Evolutionary conservation across 2,329 filamentous ascomycete genomes (phyloP).

Genomic region (Trematosphaeria pertusa): DNA sequence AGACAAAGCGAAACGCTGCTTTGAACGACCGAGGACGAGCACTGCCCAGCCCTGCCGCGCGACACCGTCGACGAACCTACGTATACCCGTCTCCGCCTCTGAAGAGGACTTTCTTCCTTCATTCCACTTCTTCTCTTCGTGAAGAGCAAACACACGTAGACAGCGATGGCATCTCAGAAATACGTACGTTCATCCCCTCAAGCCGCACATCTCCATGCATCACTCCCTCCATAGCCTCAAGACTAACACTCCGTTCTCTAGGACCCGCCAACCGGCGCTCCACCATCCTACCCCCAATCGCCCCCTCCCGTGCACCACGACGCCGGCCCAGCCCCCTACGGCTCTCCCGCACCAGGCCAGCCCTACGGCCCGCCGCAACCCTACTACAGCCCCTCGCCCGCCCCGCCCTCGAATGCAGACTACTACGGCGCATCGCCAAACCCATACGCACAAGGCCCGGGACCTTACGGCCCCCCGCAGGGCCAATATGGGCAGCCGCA

Average conservation of each 20-base stretch:
- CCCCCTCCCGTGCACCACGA: slow-evolving; percentile 43
- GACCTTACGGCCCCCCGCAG: slow-evolving; percentile 28
- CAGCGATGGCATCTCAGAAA: slow-evolving; percentile 29
- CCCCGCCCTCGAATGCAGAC: slow-evolving; percentile 17
- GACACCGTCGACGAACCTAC: slow-evolving; percentile 14
- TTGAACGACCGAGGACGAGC: slow-evolving; percentile 9
- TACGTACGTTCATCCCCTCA: slow-evolving; percentile 29
- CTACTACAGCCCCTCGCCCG: slow-evolving; percentile 24
- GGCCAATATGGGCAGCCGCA: slow-evolving; percentile 40
- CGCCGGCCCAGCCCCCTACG: slow-evolving; percentile 26
- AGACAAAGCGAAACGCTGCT: slow-evolving; percentile 1
- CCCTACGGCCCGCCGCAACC: slow-evolving; percentile 25
- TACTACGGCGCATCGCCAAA: slow-evolving; percentile 26
- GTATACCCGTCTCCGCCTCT: not conserved
- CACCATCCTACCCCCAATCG: slow-evolving; percentile 42
- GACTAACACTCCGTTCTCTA: slow-evolving; percentile 18
- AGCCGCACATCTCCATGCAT: not conserved
- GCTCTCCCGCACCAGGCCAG: slow-evolving; percentile 17
- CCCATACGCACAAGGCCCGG: slow-evolving; percentile 28
- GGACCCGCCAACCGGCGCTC: slow-evolving; percentile 35
- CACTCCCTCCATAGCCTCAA: not conserved
- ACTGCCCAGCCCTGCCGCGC: slow-evolving; percentile 29
- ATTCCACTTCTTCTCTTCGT: slow-evolving; percentile 4
- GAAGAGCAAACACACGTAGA: not conserved
- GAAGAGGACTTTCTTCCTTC: not conserved